Conservation (phyloP, 2,329 filamentous ascomycete genomes). For the Curvularia verruculosa region DNA sequence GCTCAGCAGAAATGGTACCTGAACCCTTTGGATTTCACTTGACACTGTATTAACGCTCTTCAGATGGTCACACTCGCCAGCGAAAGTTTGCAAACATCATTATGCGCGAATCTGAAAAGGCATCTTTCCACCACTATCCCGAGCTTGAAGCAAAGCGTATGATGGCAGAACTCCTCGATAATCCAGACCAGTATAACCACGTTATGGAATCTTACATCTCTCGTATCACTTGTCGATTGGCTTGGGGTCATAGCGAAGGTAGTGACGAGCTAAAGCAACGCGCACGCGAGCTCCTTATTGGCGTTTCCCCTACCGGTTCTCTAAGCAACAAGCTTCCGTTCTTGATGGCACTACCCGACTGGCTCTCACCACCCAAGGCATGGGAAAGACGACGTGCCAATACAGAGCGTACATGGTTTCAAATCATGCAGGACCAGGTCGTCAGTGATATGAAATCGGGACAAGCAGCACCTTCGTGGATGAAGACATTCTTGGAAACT, state of each 20-base stretch:
- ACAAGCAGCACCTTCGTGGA: slow-evolving; percentile 51
- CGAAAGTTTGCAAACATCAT: slow-evolving; percentile 54
- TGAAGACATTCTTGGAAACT: slow-evolving; percentile 51
- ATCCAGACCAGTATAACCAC: slow-evolving; percentile 53
- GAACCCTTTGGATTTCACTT: not conserved
- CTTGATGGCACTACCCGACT: slow-evolving; percentile 54
- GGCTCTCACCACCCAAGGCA: slow-evolving; percentile 51
- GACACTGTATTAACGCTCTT: slow-evolving; percentile 21
- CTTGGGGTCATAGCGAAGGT: slow-evolving; percentile 54
- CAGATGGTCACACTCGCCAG: slow-evolving; percentile 52
- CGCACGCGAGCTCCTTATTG: slow-evolving; percentile 54
- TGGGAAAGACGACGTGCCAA: slow-evolving; percentile 53
- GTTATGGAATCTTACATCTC: slow-evolving; percentile 54
- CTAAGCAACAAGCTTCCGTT: slow-evolving; percentile 55
- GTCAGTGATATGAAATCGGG: slow-evolving; percentile 43
- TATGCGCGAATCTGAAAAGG: slow-evolving; percentile 53
- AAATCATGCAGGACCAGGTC: slow-evolving; percentile 53
- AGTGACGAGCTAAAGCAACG: slow-evolving; percentile 56
- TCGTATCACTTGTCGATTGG: slow-evolving; percentile 55
- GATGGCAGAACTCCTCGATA: slow-evolving; percentile 52
- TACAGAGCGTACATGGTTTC: slow-evolving; percentile 53
- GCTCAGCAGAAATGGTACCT: slow-evolving; percentile 52
- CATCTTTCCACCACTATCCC: slow-evolving; percentile 52
- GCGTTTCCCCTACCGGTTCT: slow-evolving; percentile 55
- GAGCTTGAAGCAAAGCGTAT: slow-evolving; percentile 55